Conservation (phyloP, 2,329 filamentous ascomycete genomes). For the Trichoderma sp. region DNA sequence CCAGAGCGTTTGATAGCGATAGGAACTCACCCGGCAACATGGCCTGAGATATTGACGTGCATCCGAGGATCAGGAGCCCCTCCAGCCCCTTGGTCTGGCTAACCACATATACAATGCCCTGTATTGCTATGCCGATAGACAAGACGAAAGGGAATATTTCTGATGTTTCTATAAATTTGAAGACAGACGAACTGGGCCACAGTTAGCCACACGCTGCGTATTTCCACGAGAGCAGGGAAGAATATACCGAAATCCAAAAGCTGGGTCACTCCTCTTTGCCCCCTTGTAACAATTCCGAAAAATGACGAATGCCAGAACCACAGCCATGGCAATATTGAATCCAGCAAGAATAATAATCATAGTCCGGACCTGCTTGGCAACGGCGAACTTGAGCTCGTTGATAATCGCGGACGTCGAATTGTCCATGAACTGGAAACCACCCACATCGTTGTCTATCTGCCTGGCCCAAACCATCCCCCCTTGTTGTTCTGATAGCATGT, state of each 20-base stretch:
- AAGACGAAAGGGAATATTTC: conserved; percentile 59
- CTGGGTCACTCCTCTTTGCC: conserved; percentile 43
- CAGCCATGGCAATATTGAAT: conserved; percentile 62
- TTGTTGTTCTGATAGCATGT: conserved; percentile 12
- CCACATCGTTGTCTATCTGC: background rate
- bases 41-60: conserved; percentile 55
- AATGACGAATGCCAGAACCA: conserved; percentile 58
- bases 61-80: conserved; percentile 52
- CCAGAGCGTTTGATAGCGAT: background rate
- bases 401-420: conserved; percentile 51
- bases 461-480: conserved; percentile 25
- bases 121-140: conserved; percentile 58
- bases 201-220: background rate
- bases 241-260: conserved; percentile 46
- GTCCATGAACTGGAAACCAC: conserved; percentile 35
- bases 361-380: conserved; percentile 59
- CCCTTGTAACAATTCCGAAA: conserved; percentile 56
- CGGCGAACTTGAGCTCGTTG: conserved; percentile 53
- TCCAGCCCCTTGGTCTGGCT: conserved; percentile 58
- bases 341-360: conserved; percentile 62
- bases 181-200: conserved; percentile 38
- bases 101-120: conserved; percentile 58
- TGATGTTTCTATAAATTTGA: conserved; percentile 48
- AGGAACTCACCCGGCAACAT: conserved; percentile 58
- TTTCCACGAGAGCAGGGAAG: background rate